phyloP scores from a whole-genome alignment of 257 asterid species.

The Plantago elongata region DNA sequence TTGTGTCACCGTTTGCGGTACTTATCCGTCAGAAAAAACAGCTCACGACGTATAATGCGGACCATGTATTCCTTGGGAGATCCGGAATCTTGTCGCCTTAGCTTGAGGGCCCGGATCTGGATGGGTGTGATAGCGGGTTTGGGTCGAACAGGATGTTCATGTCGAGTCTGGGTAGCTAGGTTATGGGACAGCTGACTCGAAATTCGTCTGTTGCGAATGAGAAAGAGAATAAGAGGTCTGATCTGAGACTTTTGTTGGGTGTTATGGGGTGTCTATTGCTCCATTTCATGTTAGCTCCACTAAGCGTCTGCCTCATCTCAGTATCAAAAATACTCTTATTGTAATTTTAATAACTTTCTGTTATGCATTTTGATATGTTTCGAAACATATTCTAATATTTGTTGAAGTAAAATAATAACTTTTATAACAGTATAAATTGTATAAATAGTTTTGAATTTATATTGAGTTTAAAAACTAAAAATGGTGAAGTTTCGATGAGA shows the following conservation, averaged over 20 bases:
- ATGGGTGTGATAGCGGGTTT: conserved; percentile 46
- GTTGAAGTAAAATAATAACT: too few relatives aligned
- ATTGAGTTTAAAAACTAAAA: too few relatives aligned
- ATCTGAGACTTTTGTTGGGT: conserved; percentile 83
- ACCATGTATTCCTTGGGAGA: conserved; percentile 39
- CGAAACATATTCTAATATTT: neutral
- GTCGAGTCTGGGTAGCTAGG: conserved; percentile 67
- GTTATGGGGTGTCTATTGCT: conserved; percentile 97
- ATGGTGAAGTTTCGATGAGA: too few relatives aligned
- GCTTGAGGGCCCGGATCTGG: conserved; percentile 80
- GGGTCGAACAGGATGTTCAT: conserved; percentile 49
- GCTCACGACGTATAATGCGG: conserved; percentile 25
- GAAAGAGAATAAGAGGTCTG: conserved; percentile 58
- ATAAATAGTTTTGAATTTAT: too few relatives aligned
- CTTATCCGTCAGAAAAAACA: conserved; percentile 55
- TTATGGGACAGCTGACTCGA: conserved; percentile 59
- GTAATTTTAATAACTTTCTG: conserved; percentile 28
- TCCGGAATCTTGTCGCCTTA: conserved; percentile 73
- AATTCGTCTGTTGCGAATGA: conserved; percentile 51
- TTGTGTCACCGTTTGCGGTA: conserved; percentile 58
- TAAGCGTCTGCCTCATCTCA: conserved; percentile 90
- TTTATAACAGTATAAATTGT: too few relatives aligned
- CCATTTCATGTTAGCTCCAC: conserved; percentile 79
- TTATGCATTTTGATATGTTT: neutral
- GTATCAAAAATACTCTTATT: conserved; percentile 86